Evolutionary conservation across 2,329 filamentous ascomycete genomes (phyloP).

Genomic region (Pezicula neosporulosa): DNA sequence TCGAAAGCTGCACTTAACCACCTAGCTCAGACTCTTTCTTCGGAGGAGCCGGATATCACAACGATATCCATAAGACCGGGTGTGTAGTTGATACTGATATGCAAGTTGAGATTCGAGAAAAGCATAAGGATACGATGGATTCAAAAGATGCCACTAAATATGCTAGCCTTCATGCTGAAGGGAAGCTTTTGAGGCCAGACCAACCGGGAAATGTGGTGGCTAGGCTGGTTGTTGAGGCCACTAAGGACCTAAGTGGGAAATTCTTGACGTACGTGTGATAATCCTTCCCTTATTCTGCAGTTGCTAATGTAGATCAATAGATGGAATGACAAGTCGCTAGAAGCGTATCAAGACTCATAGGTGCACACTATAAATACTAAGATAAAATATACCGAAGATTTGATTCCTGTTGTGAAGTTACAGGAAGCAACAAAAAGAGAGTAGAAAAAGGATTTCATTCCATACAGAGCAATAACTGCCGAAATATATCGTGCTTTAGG

Average conservation of each 20-base stretch:
- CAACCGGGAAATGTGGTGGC: conserved; percentile 86
- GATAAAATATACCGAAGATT: no score
- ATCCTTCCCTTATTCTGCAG: neutral
- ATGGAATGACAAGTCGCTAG: conserved; percentile 51
- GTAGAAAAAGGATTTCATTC: no score
- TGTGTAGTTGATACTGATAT: conserved; percentile 81
- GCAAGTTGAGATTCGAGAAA: conserved; percentile 78
- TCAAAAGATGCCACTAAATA: conserved; percentile 61
- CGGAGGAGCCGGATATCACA: conserved; percentile 74
- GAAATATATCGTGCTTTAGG: no score
- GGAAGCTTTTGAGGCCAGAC: conserved; percentile 74
- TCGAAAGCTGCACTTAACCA: conserved; percentile 84
- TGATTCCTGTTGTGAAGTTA: no score
- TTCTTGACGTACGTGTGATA: conserved; percentile 59
- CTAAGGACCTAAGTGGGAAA: conserved; percentile 68
- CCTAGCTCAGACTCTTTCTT: conserved; percentile 66
- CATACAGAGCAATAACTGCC: no score
- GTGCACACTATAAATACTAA: no score
- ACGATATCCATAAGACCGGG: conserved; percentile 74
- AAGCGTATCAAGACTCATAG: conserved; percentile 44
- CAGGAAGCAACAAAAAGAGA: no score
- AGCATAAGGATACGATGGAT: conserved; percentile 60
- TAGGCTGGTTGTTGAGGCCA: conserved; percentile 64
- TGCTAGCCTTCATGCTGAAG: conserved; percentile 62
- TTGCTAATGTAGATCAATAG: conserved; percentile 32